Conservation (phyloP, 495 filamentous ascomycete species). For the Neurospora discreta region DNA sequence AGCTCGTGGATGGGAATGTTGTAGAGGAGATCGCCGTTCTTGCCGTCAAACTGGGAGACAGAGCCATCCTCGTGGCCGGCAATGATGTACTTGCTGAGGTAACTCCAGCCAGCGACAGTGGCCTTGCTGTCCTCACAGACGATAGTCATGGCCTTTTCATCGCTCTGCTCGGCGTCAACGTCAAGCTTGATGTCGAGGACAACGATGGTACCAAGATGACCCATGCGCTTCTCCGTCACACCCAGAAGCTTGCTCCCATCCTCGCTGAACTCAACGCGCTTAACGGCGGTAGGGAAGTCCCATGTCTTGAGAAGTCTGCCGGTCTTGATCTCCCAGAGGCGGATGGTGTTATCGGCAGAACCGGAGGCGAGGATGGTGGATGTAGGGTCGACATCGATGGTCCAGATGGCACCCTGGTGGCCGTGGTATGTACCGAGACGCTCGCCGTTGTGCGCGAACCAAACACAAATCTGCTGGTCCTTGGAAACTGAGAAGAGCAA, state of each 20-base stretch:
- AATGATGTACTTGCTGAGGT: constrained; percentile 84
- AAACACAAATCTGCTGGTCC: constrained; percentile 91
- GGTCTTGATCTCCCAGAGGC: constrained; percentile 91
- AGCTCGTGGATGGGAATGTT: constrained; percentile 73
- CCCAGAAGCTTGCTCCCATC: constrained; percentile 82
- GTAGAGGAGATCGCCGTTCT: constrained; percentile 75
- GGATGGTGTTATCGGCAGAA: constrained; percentile 94
- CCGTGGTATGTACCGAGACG: constrained; percentile 91
- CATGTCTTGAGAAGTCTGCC: constrained; percentile 89
- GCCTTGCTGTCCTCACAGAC: constrained; percentile 91
- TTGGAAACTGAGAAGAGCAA: constrained; percentile 95
- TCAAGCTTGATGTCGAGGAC: constrained; percentile 79
- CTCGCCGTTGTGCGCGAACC: constrained; percentile 92
- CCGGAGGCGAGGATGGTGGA: constrained; percentile 88
- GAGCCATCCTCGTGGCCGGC: constrained; percentile 94
- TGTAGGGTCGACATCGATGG: constrained; percentile 92
- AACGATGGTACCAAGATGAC: constrained; percentile 82
- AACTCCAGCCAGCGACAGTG: constrained; percentile 94
- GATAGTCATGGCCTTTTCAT: constrained; percentile 72
- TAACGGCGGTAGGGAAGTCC: constrained; percentile 93
- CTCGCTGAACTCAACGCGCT: constrained; percentile 90
- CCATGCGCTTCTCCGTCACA: constrained; percentile 97
- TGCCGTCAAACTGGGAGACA: constrained; percentile 88
- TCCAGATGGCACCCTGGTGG: constrained; percentile 97
- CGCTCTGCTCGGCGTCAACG: constrained; percentile 66